These are phyloP conservation scores for Thermochaetoides thermophila DNA, from an alignment of 495 filamentous ascomycete genomes.

Conservation along the genomic window DNA sequence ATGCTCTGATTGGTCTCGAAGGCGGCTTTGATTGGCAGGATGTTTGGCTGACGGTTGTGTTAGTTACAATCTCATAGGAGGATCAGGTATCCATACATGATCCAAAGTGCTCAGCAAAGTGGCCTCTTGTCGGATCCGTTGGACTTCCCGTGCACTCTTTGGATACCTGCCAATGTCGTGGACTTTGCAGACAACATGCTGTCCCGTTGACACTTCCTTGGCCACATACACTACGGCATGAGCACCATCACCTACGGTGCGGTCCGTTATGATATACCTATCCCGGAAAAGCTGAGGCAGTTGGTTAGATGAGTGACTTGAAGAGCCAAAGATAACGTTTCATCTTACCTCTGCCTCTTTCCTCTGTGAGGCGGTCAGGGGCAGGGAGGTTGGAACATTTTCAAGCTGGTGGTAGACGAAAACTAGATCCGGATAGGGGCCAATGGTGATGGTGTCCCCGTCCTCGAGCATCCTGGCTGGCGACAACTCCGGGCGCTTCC, in stretches of 20 bases:
- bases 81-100: constrained; percentile 34
- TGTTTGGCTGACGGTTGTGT: constrained; percentile 37
- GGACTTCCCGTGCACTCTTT: constrained; percentile 5
- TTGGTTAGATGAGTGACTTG: constrained; percentile 1
- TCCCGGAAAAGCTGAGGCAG: constrained; percentile 29
- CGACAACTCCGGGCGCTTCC: constrained; percentile 12
- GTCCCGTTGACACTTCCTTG: constrained; percentile 45
- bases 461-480: constrained; percentile 36
- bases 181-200: constrained; percentile 70
- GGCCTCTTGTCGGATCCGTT: constrained; percentile 33
- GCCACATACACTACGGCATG: constrained; percentile 77
- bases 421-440: constrained; percentile 15
- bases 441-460: constrained; percentile 38
- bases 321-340: not conserved
- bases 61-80: not conserved
- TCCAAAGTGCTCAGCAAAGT: constrained; percentile 39
- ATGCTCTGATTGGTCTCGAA: constrained; percentile 35
- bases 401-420: constrained; percentile 18
- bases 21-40: constrained; percentile 40
- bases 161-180: constrained; percentile 16
- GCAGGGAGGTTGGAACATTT: not conserved
- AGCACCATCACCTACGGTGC: constrained; percentile 66
- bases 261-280: constrained; percentile 33
- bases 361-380: constrained; percentile 8
- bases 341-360: constrained; percentile 14